phyloP scores from a whole-genome alignment of 768 basidiomycete species.

The Collybia mongolica region DNA sequence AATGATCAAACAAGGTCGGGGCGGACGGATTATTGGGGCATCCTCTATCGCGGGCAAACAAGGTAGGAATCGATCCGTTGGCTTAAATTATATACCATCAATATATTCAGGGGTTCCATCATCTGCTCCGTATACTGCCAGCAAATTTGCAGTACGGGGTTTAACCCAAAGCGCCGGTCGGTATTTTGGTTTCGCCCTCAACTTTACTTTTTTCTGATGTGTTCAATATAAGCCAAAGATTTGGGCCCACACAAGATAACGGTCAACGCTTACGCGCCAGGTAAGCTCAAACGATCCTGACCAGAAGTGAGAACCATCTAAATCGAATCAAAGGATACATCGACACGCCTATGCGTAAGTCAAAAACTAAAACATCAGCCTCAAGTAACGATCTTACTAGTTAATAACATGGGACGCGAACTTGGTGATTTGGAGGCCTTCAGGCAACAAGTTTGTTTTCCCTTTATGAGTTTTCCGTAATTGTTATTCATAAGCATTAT shows the following conservation, averaged over 20 bases:
- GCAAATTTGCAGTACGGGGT: slow-evolving; percentile 40
- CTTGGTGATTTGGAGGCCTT: slow-evolving; percentile 5
- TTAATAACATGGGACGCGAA: not conserved
- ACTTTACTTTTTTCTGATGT: not conserved
- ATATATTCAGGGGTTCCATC: slow-evolving; percentile 4
- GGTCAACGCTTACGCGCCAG: slow-evolving; percentile 35
- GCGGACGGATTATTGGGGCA: slow-evolving; percentile 58
- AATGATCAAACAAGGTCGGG: slow-evolving; percentile 54
- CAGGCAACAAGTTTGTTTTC: too few relatives aligned
- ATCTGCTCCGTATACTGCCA: slow-evolving; percentile 25
- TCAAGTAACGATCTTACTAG: too few relatives aligned
- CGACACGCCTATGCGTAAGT: not conserved
- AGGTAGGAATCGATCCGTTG: slow-evolving; percentile 14
- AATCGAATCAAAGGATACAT: not conserved
- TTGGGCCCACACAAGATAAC: slow-evolving; percentile 36
- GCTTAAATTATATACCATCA: slow-evolving; percentile 7
- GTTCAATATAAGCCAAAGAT: slow-evolving; percentile 27
- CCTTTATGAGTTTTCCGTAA: too few relatives aligned
- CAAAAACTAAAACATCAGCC: not conserved
- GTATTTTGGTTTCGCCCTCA: slow-evolving; percentile 15
- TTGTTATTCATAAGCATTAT: too few relatives aligned
- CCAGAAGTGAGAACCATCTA: not conserved
- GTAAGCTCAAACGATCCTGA: not conserved
- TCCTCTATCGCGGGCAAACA: slow-evolving; percentile 28
- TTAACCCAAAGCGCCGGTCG: slow-evolving; percentile 40